Conservation (phyloP, 2,329 filamentous ascomycete species). For the Pyricularia pennisetigena region DNA sequence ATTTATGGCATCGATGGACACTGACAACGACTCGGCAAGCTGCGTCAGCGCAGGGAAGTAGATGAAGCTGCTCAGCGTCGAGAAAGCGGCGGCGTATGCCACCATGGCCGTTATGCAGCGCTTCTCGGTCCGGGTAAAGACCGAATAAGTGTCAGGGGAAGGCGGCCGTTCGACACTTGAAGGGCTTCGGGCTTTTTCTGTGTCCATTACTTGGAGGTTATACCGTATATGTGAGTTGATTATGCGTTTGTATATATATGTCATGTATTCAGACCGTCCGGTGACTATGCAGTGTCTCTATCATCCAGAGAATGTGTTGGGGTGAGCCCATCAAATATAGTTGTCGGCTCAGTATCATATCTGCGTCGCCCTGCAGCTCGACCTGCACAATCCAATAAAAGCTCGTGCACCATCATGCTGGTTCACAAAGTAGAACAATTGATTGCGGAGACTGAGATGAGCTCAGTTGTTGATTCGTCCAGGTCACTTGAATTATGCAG, state of each 20-base stretch:
- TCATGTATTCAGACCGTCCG: not conserved
- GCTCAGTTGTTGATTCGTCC: not conserved
- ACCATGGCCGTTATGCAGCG: constrained; percentile 37
- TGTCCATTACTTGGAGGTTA: not conserved
- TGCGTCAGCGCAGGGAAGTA: constrained; percentile 35
- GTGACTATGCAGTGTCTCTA: not conserved
- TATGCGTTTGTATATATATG: too few relatives aligned
- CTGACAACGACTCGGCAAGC: constrained; percentile 27
- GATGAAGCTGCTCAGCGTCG: constrained; percentile 23
- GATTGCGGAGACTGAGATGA: not conserved
- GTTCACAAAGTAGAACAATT: not conserved
- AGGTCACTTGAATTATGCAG: not conserved
- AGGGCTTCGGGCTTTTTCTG: not conserved
- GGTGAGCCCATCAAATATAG: not conserved
- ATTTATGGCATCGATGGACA: constrained; percentile 24
- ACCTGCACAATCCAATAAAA: not conserved
- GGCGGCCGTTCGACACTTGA: not conserved
- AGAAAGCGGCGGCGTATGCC: constrained; percentile 30
- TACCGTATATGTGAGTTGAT: not conserved
- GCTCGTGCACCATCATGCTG: not conserved
- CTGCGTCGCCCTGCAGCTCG: not conserved
- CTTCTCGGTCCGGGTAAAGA: constrained; percentile 28
- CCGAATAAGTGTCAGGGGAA: constrained; percentile 2
- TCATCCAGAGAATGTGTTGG: too few relatives aligned
- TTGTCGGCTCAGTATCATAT: not conserved